Evolutionary conservation across 2,329 filamentous ascomycete species (phyloP).

Genomic region (Epichloe uncinata): DNA sequence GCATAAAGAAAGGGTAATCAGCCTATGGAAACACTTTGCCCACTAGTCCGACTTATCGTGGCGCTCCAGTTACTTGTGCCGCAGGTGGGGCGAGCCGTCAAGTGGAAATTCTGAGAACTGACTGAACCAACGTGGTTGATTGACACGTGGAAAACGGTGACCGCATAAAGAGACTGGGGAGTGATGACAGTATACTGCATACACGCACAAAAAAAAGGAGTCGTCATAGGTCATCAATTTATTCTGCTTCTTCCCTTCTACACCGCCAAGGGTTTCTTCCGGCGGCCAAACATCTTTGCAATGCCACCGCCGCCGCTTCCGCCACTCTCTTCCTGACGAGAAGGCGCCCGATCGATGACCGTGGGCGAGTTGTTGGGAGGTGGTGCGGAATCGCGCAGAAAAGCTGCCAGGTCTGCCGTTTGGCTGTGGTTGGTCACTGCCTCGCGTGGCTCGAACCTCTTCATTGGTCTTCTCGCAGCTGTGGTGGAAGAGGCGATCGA

Average conservation of each 20-base stretch:
- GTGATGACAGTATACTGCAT: too few species aligned
- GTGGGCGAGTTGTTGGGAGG: constrained; percentile 26
- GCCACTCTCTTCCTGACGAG: constrained; percentile 18
- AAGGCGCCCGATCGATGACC: constrained; percentile 11
- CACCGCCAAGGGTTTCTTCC: constrained; percentile 30
- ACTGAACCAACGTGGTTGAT: too few species aligned
- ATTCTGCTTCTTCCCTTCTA: constrained; percentile 7
- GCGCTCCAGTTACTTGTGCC: too few species aligned
- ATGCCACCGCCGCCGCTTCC: constrained; percentile 24
- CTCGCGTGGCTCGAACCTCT: constrained; percentile 44
- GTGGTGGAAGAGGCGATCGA: constrained; percentile 14
- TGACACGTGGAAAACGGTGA: too few species aligned
- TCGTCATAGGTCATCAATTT: neutral
- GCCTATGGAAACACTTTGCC: too few species aligned
- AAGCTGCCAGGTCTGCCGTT: constrained; percentile 59
- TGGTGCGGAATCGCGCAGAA: constrained; percentile 56
- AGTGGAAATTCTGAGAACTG: too few species aligned
- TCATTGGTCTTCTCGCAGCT: constrained; percentile 36
- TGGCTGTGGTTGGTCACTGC: constrained; percentile 33
- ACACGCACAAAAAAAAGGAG: too few species aligned
- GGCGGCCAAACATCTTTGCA: constrained; percentile 35
- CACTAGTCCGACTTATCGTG: too few species aligned
- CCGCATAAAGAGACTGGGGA: too few species aligned
- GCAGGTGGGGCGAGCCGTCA: too few species aligned
- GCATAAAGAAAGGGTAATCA: too few species aligned